These are phyloP conservation scores for Colletotrichum plurivorum DNA, from an alignment of 2,329 filamentous ascomycete genomes.

Conservation along the genomic window DNA sequence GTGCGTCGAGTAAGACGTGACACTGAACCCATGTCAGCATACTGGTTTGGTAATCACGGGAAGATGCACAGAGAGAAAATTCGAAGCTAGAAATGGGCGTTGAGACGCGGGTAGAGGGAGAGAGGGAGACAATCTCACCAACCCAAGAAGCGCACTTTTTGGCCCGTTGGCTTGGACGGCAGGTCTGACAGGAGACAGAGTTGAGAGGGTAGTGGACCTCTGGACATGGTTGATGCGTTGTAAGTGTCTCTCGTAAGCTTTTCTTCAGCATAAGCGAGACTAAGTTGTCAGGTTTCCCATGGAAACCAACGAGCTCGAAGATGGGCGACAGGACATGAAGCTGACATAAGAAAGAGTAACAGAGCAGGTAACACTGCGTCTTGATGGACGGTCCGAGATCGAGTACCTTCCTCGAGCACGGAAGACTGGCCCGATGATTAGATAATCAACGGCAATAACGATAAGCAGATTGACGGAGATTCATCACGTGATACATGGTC, in stretches of 20 bases:
- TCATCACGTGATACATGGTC: conserved; percentile 28
- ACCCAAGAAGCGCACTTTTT: conserved; percentile 93
- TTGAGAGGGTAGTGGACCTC: conserved; percentile 74
- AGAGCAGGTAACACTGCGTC: no score
- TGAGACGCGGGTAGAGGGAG: neutral
- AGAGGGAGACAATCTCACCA: conserved; percentile 70
- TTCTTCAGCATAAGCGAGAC: no score
- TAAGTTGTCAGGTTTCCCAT: no score
- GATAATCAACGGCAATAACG: neutral
- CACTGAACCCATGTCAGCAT: conserved; percentile 55
- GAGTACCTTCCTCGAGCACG: neutral
- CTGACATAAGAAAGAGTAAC: no score
- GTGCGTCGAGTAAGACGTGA: conserved; percentile 64
- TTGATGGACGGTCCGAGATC: neutral
- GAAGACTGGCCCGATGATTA: neutral
- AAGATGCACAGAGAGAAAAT: neutral
- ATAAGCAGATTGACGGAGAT: neutral
- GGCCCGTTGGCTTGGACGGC: conserved; percentile 63
- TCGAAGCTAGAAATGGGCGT: neutral
- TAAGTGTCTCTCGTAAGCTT: neutral
- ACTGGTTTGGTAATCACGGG: neutral
- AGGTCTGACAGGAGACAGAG: conserved; percentile 77
- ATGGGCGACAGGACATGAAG: no score
- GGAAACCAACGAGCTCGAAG: no score
- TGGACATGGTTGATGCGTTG: conserved; percentile 59